Evolutionary conservation across 2,329 filamentous ascomycete species (phyloP).

Genomic region (Alternaria infectoria): DNA sequence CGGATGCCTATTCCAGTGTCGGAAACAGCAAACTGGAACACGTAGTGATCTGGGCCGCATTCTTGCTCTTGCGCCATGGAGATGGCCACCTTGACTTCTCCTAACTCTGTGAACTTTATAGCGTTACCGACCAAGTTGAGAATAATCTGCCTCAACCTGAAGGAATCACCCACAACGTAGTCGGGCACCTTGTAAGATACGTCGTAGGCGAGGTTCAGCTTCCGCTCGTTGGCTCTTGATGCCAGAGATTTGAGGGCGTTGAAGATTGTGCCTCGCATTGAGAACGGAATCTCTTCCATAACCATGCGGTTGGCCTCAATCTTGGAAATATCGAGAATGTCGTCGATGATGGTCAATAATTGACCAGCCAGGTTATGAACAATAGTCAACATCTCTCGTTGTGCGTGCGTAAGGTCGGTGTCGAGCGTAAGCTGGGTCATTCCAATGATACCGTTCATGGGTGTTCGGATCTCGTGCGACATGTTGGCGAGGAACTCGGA

Average conservation of each 20-base stretch:
- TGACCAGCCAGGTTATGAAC: constrained; percentile 97
- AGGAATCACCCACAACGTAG: constrained; percentile 94
- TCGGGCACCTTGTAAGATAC: constrained; percentile 94
- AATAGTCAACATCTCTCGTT: constrained; percentile 98
- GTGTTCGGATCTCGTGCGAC: constrained; percentile 97
- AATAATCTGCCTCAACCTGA: constrained; percentile 95
- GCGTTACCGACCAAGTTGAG: constrained; percentile 97
- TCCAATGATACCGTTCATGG: constrained; percentile 97
- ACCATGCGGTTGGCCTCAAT: constrained; percentile 98
- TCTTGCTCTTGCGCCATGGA: constrained; percentile 70
- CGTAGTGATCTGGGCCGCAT: constrained; percentile 77
- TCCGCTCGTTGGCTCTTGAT: constrained; percentile 97
- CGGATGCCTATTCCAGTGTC: constrained; percentile 98
- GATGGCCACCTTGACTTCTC: constrained; percentile 95
- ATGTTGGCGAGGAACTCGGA: constrained; percentile 99
- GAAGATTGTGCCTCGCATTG: constrained; percentile 91
- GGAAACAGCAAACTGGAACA: constrained; percentile 93
- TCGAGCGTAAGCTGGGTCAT: constrained; percentile 98
- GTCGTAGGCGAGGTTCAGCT: constrained; percentile 88
- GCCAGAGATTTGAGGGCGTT: constrained; percentile 95
- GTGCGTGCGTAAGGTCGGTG: constrained; percentile 90
- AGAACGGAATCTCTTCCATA: constrained; percentile 97
- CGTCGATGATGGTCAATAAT: constrained; percentile 93
- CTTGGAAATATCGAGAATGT: constrained; percentile 72
- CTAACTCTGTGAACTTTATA: constrained; percentile 98